phyloP scores from a whole-genome alignment of 1,139 yeast genomes.

The Pichia sp. region DNA sequence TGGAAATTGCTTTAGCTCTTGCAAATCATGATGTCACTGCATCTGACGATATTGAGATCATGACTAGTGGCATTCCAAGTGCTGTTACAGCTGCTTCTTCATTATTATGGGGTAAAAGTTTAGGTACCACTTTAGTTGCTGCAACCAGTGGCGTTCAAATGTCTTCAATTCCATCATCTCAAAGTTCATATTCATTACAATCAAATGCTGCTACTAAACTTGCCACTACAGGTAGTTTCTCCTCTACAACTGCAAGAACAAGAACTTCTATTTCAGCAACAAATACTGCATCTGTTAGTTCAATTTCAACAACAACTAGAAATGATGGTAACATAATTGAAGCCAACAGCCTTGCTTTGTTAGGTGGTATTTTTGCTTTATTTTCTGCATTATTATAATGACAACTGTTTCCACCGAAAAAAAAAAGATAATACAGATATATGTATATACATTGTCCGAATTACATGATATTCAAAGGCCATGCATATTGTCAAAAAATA shows the following conservation, averaged over 20 bases:
- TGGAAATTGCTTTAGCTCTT: constrained; percentile 64
- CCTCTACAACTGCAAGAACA: neutral
- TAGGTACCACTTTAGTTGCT: constrained; percentile 3
- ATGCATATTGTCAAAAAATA: too few species aligned
- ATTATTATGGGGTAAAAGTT: constrained; percentile 8
- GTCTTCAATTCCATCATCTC: constrained; percentile 7
- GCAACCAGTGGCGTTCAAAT: constrained; percentile 3
- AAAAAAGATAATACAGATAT: neutral
- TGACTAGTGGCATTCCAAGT: constrained; percentile 15
- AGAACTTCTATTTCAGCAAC: neutral
- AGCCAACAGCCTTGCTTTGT: neutral
- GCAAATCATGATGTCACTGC: constrained; percentile 25
- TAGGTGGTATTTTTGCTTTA: constrained; percentile 1
- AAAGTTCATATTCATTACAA: neutral
- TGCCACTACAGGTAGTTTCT: neutral
- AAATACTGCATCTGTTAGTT: constrained; percentile 1
- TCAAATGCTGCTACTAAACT: neutral
- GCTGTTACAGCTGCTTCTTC: constrained; percentile 12
- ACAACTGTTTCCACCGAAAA: too few species aligned
- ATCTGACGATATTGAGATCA: constrained; percentile 11
- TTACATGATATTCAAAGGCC: too few species aligned
- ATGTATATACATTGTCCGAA: too few species aligned
- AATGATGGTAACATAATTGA: neutral
- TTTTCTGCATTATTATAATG: neutral
- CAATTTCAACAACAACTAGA: constrained; percentile 1